These are phyloP conservation scores for Coniella lustricola DNA, from an alignment of 2,329 filamentous ascomycete genomes.

Conservation along the genomic window DNA sequence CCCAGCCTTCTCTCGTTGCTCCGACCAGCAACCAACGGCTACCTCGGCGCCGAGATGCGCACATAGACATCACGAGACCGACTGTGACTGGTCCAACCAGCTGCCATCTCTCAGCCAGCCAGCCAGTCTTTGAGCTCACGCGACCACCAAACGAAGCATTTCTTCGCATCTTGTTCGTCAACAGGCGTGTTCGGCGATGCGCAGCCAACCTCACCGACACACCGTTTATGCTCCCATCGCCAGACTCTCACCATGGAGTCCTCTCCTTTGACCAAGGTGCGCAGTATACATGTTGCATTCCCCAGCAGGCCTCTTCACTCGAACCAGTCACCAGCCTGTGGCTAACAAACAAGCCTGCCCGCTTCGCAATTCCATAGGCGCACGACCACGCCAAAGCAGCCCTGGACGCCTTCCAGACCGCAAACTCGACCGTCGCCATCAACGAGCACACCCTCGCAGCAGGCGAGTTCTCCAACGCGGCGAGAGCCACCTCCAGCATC, in stretches of 20 bases:
- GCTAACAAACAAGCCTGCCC: conserved; percentile 19
- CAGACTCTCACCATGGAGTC: conserved; percentile 51
- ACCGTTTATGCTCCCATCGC: background rate
- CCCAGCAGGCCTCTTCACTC: background rate
- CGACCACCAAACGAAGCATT: background rate
- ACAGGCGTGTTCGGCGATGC: conserved; percentile 1
- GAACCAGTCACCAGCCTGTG: too few relatives aligned
- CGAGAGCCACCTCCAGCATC: conserved; percentile 58
- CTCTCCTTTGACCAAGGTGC: conserved; percentile 59
- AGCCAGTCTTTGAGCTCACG: background rate
- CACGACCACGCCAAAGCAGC: conserved; percentile 86
- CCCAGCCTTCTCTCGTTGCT: too few relatives aligned
- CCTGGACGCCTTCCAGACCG: conserved; percentile 65
- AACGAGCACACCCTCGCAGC: conserved; percentile 85
- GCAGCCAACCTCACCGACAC: background rate
- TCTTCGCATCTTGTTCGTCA: too few relatives aligned
- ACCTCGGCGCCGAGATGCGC: too few relatives aligned
- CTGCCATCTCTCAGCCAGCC: background rate
- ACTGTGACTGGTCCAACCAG: background rate
- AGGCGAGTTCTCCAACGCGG: conserved; percentile 77
- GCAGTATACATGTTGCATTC: conserved; percentile 8
- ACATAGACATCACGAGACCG: background rate
- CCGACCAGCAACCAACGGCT: too few relatives aligned
- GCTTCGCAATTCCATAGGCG: conserved; percentile 49
- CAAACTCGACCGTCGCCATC: conserved; percentile 72